These are phyloP conservation scores for Polyporus arcularius DNA, from an alignment of 768 basidiomycete species.

Conservation along the genomic window DNA sequence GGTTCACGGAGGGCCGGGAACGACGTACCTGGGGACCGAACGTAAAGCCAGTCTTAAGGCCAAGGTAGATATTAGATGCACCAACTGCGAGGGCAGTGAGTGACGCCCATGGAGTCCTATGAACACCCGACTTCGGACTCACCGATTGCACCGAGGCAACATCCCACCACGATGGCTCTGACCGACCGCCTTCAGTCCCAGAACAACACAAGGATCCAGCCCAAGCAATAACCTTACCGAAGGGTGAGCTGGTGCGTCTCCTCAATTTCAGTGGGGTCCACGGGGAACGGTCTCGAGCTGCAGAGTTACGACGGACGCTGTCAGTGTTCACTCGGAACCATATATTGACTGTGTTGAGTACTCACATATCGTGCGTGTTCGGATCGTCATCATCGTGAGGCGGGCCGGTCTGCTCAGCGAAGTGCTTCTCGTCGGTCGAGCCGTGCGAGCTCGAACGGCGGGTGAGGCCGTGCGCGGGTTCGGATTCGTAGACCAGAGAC, in stretches of 20 bases:
- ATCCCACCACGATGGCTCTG: conserved; percentile 22
- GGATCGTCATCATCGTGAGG: background rate
- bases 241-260: conserved; percentile 56
- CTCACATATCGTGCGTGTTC: conserved; percentile 13
- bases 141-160: conserved; percentile 21
- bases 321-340: background rate
- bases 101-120: background rate
- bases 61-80: conserved; percentile 67
- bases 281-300: conserved; percentile 48
- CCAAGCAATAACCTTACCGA: conserved; percentile 29
- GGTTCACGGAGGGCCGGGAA: background rate
- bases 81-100: conserved; percentile 48
- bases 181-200: background rate
- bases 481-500: conserved; percentile 6
- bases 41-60: conserved; percentile 68
- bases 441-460: conserved; percentile 7
- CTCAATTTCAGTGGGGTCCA: conserved; percentile 46
- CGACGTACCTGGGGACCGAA: conserved; percentile 52
- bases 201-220: background rate
- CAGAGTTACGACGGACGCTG: background rate
- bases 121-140: background rate
- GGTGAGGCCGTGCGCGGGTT: conserved; percentile 5
- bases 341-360: background rate
- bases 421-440: conserved; percentile 13
- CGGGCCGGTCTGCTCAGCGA: background rate